Conservation (phyloP, 306 rosid genomes). For the Mimosa pudica region DNA sequence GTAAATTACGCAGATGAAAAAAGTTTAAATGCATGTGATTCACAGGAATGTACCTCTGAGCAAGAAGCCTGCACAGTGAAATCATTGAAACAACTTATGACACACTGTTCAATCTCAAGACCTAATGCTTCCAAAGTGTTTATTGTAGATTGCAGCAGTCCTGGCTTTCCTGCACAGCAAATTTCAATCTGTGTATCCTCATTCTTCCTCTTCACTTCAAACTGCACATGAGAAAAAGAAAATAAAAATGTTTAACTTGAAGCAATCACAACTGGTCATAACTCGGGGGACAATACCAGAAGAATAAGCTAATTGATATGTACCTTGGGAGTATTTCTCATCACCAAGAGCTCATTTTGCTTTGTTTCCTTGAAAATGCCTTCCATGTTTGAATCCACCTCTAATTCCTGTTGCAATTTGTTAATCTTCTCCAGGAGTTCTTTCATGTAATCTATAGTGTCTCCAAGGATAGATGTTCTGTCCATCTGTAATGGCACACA, state of each 20-base stretch:
- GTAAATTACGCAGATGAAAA: background rate
- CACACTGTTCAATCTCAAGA: slow-evolving; percentile 83
- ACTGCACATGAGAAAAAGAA: slow-evolving; percentile 37
- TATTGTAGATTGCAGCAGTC: slow-evolving; percentile 66
- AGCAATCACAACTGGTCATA: background rate
- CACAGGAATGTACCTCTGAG: slow-evolving; percentile 57
- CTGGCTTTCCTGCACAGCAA: slow-evolving; percentile 78
- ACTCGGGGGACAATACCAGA: background rate
- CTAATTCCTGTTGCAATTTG: slow-evolving; percentile 58
- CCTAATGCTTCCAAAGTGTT: slow-evolving; percentile 75
- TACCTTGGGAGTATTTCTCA: slow-evolving; percentile 83
- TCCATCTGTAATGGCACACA: slow-evolving; percentile 60
- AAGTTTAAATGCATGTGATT: background rate
- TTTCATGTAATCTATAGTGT: slow-evolving; percentile 85
- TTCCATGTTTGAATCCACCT: slow-evolving; percentile 42
- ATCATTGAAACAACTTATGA: slow-evolving; percentile 79
- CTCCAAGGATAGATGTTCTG: slow-evolving; percentile 87
- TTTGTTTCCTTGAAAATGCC: slow-evolving; percentile 53
- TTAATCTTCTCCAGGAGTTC: slow-evolving; percentile 75
- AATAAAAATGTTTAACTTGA: background rate
- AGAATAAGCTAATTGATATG: background rate
- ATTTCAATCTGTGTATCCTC: slow-evolving; percentile 67
- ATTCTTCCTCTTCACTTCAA: slow-evolving; percentile 77
- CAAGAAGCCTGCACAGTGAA: slow-evolving; percentile 91
- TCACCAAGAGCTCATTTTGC: slow-evolving; percentile 58